Conservation (phyloP, 2,329 filamentous ascomycete species). For the Rutstroemia sydowiana region DNA sequence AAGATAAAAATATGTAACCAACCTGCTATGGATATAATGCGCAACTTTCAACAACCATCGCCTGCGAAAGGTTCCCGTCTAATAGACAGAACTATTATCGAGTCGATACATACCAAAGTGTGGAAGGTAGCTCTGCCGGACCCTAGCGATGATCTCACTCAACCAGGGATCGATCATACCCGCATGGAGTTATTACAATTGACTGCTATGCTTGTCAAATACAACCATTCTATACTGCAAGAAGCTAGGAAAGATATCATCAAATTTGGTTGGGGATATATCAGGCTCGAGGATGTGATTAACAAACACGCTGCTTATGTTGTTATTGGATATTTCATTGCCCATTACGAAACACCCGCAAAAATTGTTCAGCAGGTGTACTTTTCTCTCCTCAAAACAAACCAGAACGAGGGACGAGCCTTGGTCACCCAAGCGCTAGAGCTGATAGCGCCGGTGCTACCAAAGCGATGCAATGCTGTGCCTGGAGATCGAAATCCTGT, state of each 20-base stretch:
- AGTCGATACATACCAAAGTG: conserved; percentile 83
- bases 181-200: conserved; percentile 93
- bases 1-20: too few relatives aligned
- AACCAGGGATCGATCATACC: conserved; percentile 87
- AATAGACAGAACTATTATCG: conserved; percentile 80
- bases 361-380: conserved; percentile 98
- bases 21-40: too few relatives aligned
- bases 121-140: conserved; percentile 88
- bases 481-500: conserved; percentile 67
- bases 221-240: conserved; percentile 79
- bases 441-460: conserved; percentile 87
- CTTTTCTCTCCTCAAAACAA: conserved; percentile 80
- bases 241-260: conserved; percentile 97
- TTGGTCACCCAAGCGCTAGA: conserved; percentile 92
- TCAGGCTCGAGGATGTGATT: conserved; percentile 95
- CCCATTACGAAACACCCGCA: conserved; percentile 87
- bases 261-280: conserved; percentile 98
- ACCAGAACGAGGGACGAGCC: conserved; percentile 88
- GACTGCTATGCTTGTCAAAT: conserved; percentile 91
- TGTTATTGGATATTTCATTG: conserved; percentile 95
- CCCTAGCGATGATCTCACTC: conserved; percentile 71
- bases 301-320: conserved; percentile 99
- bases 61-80: conserved; percentile 57
- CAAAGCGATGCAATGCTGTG: conserved; percentile 66
- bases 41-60: conserved; percentile 58